phyloP scores from a whole-genome alignment of 805 yeast genomes.

The Crinitomyces ghanaensis region DNA sequence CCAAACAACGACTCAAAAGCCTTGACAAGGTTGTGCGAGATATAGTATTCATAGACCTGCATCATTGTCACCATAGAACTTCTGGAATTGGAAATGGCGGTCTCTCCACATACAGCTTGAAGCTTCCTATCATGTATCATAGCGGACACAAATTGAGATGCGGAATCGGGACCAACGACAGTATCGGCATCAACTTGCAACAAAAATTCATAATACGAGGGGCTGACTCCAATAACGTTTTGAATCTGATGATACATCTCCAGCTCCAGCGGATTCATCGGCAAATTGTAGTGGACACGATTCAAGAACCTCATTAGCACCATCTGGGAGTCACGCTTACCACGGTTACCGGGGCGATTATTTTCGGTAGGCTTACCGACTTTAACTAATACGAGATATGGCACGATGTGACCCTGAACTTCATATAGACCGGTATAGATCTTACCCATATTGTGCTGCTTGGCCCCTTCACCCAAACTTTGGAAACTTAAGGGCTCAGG shows the following conservation, averaged over 20 bases:
- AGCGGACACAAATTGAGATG: conserved; percentile 44
- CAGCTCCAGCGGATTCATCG: conserved; percentile 48
- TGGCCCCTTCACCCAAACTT: conserved; percentile 47
- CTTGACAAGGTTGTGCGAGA: conserved; percentile 52
- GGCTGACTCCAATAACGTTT: conserved; percentile 46
- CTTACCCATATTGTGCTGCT: conserved; percentile 55
- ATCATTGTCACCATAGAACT: conserved; percentile 45
- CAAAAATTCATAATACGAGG: conserved; percentile 42
- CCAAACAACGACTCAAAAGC: conserved; percentile 55
- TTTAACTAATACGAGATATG: conserved; percentile 44
- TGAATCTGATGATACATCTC: conserved; percentile 44
- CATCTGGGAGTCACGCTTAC: conserved; percentile 55
- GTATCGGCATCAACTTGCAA: conserved; percentile 60
- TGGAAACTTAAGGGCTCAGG: conserved; percentile 44
- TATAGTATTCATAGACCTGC: conserved; percentile 54
- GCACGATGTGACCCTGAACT: conserved; percentile 44
- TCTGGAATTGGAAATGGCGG: conserved; percentile 42
- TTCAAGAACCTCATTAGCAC: conserved; percentile 50
- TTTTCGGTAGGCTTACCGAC: conserved; percentile 52
- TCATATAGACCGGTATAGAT: conserved; percentile 50
- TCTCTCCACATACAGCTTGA: conserved; percentile 55
- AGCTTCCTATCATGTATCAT: conserved; percentile 43
- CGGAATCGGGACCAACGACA: conserved; percentile 41
- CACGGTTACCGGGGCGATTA: conserved; percentile 50
- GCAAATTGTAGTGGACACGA: conserved; percentile 46